Conservation (phyloP, 2,329 filamentous ascomycete species). For the Curvularia sp. region DNA sequence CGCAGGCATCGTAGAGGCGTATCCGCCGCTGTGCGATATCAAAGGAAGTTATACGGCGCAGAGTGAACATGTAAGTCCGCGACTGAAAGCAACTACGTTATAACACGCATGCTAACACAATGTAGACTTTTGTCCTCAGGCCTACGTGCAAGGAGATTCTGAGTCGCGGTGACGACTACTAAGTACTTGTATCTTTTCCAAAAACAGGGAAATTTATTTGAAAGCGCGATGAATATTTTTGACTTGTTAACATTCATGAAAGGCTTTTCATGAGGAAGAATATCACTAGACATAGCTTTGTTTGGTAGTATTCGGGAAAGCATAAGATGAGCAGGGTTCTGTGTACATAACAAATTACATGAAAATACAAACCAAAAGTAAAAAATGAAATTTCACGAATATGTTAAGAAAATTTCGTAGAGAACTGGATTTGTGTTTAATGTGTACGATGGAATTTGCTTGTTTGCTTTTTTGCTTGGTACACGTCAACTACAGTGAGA, state of each 20-base stretch:
- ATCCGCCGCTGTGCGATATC: slow-evolving; percentile 87
- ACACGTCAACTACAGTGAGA: neutral
- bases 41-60: slow-evolving; percentile 96
- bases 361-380: neutral
- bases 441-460: neutral
- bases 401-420: neutral
- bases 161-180: slow-evolving; percentile 86
- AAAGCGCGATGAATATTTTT: neutral
- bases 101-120: slow-evolving; percentile 17
- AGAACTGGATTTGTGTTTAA: neutral
- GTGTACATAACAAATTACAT: neutral
- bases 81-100: neutral
- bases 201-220: neutral
- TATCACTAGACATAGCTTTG: neutral
- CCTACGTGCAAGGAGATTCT: slow-evolving; percentile 80
- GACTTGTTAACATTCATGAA: neutral
- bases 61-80: slow-evolving; percentile 78
- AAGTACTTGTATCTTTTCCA: slow-evolving; percentile 28
- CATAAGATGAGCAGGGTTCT: neutral
- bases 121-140: slow-evolving; percentile 48
- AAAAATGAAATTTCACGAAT: neutral
- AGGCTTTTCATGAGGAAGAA: neutral
- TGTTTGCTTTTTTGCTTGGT: neutral
- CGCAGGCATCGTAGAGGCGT: slow-evolving; percentile 85
- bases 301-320: neutral